Base-by-base conservation (phyloP, 192 early-diverging fungal species). In the Coemansia sp. region DNA sequence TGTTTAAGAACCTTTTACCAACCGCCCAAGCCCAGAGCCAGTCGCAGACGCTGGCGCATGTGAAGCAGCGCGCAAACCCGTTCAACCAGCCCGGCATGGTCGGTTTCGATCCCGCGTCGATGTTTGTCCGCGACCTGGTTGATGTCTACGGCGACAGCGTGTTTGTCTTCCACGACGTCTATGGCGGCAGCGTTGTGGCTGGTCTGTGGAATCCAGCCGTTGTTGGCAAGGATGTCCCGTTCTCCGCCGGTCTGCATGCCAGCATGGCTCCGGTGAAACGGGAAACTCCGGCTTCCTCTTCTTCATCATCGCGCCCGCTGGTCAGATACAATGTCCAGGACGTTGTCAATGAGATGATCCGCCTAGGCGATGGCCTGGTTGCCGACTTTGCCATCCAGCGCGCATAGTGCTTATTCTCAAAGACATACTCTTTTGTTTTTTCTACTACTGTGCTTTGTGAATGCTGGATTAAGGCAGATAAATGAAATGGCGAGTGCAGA, bases 41-140 rank as follows among this genome's bases (percentile, higher is more conserved):
- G 46, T 0, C 10, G 7, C 53, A 17, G 46, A 11, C 11, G 17
- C 22, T 59, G 12, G 32, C 8, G 2, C 49, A 22, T 8, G 53
- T 67, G 44, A 70, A 63, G 57, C 46, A 59, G n/a, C 74, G 76
- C 38, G 46, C 68, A 4, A 83, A 69, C 67, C 84, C 66, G 11
- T 84, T 87, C 69, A 84, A 85, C 19, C 85, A 90, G 38, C 75
- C 88, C 58, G 79, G 86, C 3, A 77, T 92, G 67, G 83, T 91
- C 44, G 83, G 85, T 44, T 91, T 95, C 70, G 92, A 98, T 67
- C 90, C 93, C 10, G 91, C 90, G 1, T 71, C 84, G 11, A 68
- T 77, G 49, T 92, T 88, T 64, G 67, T 96, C 7, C 70, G 84
- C 17, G 93, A 96, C 53, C 76, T 98, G 40, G 69, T 64, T n/a